A percentile compares a stretch with the other conserved stretches of the same genome.
Conservation (phyloP, 768 basidiomycete species). For the Psilocybe cubensis region DNA sequence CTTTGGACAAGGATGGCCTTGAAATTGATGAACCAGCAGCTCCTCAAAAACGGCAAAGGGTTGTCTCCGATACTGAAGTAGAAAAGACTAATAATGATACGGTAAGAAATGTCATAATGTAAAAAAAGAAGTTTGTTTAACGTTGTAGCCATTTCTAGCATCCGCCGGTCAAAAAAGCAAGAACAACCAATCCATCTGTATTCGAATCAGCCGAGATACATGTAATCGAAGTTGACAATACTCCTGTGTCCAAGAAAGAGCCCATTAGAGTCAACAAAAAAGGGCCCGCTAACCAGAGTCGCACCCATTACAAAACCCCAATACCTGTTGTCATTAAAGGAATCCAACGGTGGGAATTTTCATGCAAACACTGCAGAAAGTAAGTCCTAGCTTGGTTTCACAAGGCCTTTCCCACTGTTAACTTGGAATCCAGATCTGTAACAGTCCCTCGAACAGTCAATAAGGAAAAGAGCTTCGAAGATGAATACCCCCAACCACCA, state of each 20-base stretch:
- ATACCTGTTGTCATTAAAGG: neutral
- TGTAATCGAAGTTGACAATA: neutral
- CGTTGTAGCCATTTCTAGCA: too few relatives aligned
- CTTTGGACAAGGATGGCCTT: neutral
- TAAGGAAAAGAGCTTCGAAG: constrained; percentile 15
- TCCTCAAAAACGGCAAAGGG: neutral
- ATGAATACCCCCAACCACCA: constrained; percentile 21
- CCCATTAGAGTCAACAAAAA: neutral
- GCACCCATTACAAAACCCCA: neutral
- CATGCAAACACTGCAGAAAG: neutral
- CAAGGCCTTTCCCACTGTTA: neutral
- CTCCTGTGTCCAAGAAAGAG: neutral
- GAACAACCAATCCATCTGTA: neutral
- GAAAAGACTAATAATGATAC: neutral
- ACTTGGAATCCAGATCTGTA: neutral
- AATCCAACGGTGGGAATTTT: neutral
- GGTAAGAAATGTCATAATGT: neutral
- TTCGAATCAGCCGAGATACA: neutral
- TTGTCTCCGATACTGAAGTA: neutral
- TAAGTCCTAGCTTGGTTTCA: neutral
- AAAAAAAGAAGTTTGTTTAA: too few relatives aligned
- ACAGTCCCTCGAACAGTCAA: neutral
- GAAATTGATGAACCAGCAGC: neutral
- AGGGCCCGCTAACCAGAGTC: neutral
- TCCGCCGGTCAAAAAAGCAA: too few relatives aligned